Evolutionary conservation across 768 basidiomycete genomes (phyloP), one percentile per base, ranked within the genome.

Genomic region (Boletus patriciae): DNA sequence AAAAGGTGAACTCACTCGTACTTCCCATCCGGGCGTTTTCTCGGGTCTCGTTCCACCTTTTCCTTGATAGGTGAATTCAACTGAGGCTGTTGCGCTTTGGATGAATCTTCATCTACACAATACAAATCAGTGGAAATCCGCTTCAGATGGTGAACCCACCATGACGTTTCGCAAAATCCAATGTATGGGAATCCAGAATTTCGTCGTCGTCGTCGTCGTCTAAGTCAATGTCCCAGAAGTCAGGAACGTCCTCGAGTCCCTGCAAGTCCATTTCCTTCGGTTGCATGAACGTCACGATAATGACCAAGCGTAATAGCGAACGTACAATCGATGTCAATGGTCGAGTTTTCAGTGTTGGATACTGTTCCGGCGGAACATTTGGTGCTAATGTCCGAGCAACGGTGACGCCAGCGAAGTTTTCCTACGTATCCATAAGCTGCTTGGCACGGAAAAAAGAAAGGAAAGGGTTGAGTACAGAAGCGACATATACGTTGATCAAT

Each of bases 341-440:
- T 19, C 87, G 83, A 18, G 92, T 93, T 62, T 88, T 76, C 54
- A 78, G 66, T n/a, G 80, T 83, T 4, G 89, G 91, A 70, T 83
- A 94, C 57, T 82, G 78, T 29, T 68, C 73, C 11, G 81, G 65
- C 13, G 77, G 59, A 42, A 92, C 58, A 15, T 71, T 72, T 16
- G 90, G 89, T 64, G 81, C 85, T 66, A 87, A 86, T 1, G 77
- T 73, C 34, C 77, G 68, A 8, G 76, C 72, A 12, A 83, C 72
- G 1, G 79, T 73, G 10, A 88, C 73, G 7, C 93, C 93, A 23
- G 91, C 92, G 25, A 86, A 75, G 33, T 78, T 80, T 72, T 94
- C 93, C 89, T 94, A 64, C 33, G 46, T 23, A 42, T 18, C 18
- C 34, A 51, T 66, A 29, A 57, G 57, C n/a, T 52, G 27, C 55